phyloP scores from a whole-genome alignment of 1,284 basidiomycete species.

The Apiotrichum laibachii region DNA sequence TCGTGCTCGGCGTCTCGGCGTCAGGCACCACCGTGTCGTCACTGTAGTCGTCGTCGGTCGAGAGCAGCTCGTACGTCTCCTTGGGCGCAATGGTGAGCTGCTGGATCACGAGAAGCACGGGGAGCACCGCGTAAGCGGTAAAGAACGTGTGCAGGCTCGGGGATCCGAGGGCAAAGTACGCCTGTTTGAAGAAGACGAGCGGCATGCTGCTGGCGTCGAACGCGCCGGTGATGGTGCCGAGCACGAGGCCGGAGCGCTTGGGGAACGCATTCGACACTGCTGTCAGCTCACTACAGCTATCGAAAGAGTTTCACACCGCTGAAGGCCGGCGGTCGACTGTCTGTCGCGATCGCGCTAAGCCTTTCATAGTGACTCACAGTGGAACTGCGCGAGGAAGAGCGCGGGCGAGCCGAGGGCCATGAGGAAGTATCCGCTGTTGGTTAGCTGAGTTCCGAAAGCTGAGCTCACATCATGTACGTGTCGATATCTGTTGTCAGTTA shows the following conservation, averaged over 20 bases:
- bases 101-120: conserved; percentile 20
- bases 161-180: conserved; percentile 26
- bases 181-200: conserved; percentile 43
- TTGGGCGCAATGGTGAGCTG: not conserved
- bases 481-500: conserved; percentile 29
- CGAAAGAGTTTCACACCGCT: too few species aligned
- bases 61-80: too few species aligned
- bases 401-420: conserved; percentile 50
- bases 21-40: conserved; percentile 5
- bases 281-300: too few species aligned
- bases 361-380: too few species aligned
- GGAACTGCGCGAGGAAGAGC: conserved; percentile 48
- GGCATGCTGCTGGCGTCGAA: conserved; percentile 51
- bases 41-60: not conserved
- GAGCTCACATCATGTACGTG: conserved; percentile 33
- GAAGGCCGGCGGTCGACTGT: too few species aligned
- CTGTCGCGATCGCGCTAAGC: too few species aligned
- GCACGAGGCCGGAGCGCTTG: conserved; percentile 47
- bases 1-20: not conserved
- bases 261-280: conserved; percentile 52
- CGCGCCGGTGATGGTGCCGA: conserved; percentile 50
- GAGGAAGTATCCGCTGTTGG: conserved; percentile 40
- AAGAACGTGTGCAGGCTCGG: conserved; percentile 42
- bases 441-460: too few species aligned
- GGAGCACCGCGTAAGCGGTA: conserved; percentile 45